Evolutionary conservation across 208 protist genomes (phyloP), one percentile per base, ranked within the genome.

Genomic region (Vickermania spadyakhi): DNA sequence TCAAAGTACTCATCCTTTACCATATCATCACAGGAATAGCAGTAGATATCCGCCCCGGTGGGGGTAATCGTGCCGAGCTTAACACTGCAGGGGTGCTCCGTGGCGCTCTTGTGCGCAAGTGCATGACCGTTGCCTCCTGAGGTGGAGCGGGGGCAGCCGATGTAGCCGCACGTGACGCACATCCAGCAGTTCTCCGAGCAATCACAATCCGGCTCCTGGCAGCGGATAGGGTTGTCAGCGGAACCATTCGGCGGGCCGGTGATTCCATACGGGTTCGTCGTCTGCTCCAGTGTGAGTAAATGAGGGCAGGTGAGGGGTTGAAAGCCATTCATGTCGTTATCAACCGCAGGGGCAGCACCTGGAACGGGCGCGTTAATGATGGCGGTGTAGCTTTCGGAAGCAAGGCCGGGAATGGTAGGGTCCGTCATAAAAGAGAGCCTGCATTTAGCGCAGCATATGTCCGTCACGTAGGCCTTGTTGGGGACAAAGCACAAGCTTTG

Each of bases 21-120:
- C 60, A 94, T 89, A 57, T 98, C 96, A 68, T 98, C 96, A 52
- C 93, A 94, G 5, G 58, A 60, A 70, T 99, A 99, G 63, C 89
- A 98, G 68, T 95, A 97, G 64, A 93, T 93, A 71, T 97, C 94
- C 1, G 83, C 88, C 1, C 86, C 81, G 22, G 67, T 66, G 45
- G 75, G 69, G 41, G 83, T 91, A 5, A 99, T 91, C 0, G 98
- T 99, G 31, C 98, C 98, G 3, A 99, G 68, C 80, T 99, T 99
- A 4, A 99, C 94, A 31, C 77, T 77, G 3, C 97, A 66, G 11
- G 94, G 94, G 77, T 99, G 94, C 23, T 75, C 62, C 0, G 93
- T 88, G 63, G 51, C 28, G 52, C 75, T 30, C 57, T 84, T 88
- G 78, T 98, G 96, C 36, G 91, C 68, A 18, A 98, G 61, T 0